These are phyloP conservation scores for Cymbopogon flexuosus DNA, from an alignment of 202 grass and related monocot species.

Conservation along the genomic window DNA sequence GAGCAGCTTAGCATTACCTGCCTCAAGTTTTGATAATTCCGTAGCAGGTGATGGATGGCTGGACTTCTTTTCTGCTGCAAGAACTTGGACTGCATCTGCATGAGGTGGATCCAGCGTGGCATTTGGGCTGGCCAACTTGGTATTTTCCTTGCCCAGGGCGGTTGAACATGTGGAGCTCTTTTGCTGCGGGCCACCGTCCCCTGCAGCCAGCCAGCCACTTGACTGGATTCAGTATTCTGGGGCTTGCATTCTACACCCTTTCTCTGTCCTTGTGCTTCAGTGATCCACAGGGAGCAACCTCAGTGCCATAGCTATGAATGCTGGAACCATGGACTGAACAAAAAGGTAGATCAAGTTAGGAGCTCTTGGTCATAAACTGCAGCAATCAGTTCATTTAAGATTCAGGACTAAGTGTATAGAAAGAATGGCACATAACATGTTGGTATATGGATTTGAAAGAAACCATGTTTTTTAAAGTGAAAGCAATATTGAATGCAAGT, in stretches of 20 bases:
- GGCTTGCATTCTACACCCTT: background rate
- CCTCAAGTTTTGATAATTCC: background rate
- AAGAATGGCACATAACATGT: slow-evolving; percentile 1
- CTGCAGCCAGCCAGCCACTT: slow-evolving; percentile 37
- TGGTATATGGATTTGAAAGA: background rate
- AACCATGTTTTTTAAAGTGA: background rate
- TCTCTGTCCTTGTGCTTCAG: background rate
- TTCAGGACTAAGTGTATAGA: background rate
- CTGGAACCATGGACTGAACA: slow-evolving; percentile 1
- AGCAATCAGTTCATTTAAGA: background rate
- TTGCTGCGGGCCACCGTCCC: slow-evolving; percentile 31
- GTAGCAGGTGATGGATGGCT: background rate
- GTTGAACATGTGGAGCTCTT: slow-evolving; percentile 40
- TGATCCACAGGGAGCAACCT: background rate
- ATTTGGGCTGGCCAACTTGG: slow-evolving; percentile 38
- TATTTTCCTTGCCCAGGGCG: slow-evolving; percentile 32
- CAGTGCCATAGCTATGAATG: slow-evolving; percentile 4
- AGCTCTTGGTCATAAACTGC: background rate
- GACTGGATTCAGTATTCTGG: slow-evolving; percentile 34
- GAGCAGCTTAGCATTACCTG: background rate
- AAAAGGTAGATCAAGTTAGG: background rate
- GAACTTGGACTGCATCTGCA: background rate
- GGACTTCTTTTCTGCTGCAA: slow-evolving; percentile 16
- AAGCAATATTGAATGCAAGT: background rate
- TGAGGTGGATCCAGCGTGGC: slow-evolving; percentile 41